Evolutionary conservation across 2,329 filamentous ascomycete species (phyloP), one percentile per base, ranked within the genome.

Genomic region (Claviceps spartinae): DNA sequence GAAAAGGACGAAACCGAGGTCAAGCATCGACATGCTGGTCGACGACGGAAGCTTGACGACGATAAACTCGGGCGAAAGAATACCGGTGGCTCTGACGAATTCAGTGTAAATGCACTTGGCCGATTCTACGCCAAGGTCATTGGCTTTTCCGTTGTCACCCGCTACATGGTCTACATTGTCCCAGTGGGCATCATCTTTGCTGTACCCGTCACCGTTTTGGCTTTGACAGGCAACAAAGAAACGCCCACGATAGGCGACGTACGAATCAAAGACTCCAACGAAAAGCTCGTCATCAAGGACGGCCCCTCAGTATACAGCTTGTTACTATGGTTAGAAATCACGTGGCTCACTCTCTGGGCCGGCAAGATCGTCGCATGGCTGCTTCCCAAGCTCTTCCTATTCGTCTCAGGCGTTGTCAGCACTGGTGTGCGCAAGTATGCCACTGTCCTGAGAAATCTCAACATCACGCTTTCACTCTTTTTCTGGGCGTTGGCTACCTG

Each of bases 361-460:
- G 81, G 77, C 57, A 87, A 86, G 67, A 66, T 85, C 44, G 71
- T 81, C 11, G 78, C 83, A 14, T 79, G 79, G 63, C 62, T 77
- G 16, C 61, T 85, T 2, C 82, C 83, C 0, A 66, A 70, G 41
- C 57, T 79, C 50, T 86, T 86, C 66, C 82, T 85, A 73, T 83
- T 84, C 60, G 76, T 85, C 58, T 78, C 76, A 56, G 83, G 83
- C 52, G 79, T 86, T 34, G 76, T 86, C 62, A 85, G 81, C 63
- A 77, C 79, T 14, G 83, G 83, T 47, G 83, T 82, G 4, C 74
- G 82, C 55, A 87, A 87, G 65, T 86, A 87, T 60, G 81, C 81
- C 45, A 75, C 76, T 3, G 78, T 87, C 14, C 69, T 87, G 36
- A 72, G 71, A 52, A 79, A 81, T 52, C 70, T 86, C 41, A 80